A percentile compares a stretch with the other conserved stretches of the same genome.
phyloP scores from a whole-genome alignment of 73 alveolate genomes.

The Paramecium sonneborni region DNA sequence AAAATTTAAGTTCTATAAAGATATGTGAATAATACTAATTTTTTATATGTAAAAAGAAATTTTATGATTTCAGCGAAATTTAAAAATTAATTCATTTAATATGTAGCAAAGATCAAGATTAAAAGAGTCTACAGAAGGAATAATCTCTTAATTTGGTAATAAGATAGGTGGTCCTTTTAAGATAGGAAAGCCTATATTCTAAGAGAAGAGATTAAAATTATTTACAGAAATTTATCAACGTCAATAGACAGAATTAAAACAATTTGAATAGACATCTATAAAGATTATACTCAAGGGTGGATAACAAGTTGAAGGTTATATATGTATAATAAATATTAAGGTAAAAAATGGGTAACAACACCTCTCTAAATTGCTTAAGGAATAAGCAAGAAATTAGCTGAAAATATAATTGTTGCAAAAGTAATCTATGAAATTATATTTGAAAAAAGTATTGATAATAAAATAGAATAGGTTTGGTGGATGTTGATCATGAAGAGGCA shows the following conservation, averaged over 20 bases:
- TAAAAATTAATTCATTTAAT: neutral
- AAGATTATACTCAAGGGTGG: conserved; percentile 92
- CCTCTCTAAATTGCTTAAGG: conserved; percentile 90
- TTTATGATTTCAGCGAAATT: too few species aligned
- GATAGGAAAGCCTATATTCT: neutral
- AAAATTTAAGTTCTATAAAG: too few species aligned
- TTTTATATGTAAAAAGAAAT: too few species aligned
- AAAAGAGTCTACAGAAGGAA: neutral
- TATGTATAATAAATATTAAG: conserved; percentile 81
- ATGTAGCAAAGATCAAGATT: neutral
- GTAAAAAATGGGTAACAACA: conserved; percentile 89
- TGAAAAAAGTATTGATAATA: conserved; percentile 35
- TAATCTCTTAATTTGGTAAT: neutral
- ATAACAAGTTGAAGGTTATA: conserved; percentile 28
- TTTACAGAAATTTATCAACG: neutral
- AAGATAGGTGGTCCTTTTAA: neutral
- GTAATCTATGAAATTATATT: conserved; percentile 81
- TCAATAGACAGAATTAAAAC: neutral
- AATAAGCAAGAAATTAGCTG: conserved; percentile 81
- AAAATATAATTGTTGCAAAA: conserved; percentile 90
- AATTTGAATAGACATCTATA: conserved; percentile 78
- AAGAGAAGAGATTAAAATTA: neutral
- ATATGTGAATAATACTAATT: too few species aligned
- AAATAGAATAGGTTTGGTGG: conserved; percentile 67
- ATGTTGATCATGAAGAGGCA: conserved; percentile 84